A percentile compares a stretch with the other conserved stretches of the same genome.
Evolutionary conservation across 2,329 filamentous ascomycete species (phyloP).

Genomic region (Neopestalotiopsis sp.): DNA sequence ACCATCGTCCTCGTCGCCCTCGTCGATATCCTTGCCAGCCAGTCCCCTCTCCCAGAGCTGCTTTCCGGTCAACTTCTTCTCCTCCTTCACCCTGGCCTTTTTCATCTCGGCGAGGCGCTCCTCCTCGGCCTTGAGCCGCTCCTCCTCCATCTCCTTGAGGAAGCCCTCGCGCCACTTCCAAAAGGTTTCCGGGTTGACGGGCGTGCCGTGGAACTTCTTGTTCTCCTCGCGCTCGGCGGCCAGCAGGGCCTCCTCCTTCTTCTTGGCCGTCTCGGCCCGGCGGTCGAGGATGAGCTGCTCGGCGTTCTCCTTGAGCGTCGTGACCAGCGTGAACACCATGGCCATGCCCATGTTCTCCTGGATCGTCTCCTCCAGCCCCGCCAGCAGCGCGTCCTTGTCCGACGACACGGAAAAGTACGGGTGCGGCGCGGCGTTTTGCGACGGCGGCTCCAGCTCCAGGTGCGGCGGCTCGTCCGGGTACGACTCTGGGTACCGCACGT

Average conservation of each 20-base stretch:
- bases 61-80: slow-evolving; percentile 73
- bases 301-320: slow-evolving; percentile 86
- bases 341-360: slow-evolving; percentile 96
- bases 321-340: slow-evolving; percentile 94
- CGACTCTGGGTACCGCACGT: slow-evolving; percentile 85
- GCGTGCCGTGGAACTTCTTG: slow-evolving; percentile 90
- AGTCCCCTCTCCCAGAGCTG: slow-evolving; percentile 82
- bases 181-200: slow-evolving; percentile 88
- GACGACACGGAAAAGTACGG: slow-evolving; percentile 78
- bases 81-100: slow-evolving; percentile 77
- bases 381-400: slow-evolving; percentile 78
- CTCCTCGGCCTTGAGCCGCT: slow-evolving; percentile 70
- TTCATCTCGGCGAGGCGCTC: slow-evolving; percentile 84
- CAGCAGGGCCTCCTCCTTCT: slow-evolving; percentile 57
- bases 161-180: slow-evolving; percentile 83
- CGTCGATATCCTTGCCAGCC: slow-evolving; percentile 69
- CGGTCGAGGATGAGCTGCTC: slow-evolving; percentile 82
- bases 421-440: slow-evolving; percentile 73
- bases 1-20: slow-evolving; percentile 66
- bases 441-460: slow-evolving; percentile 77
- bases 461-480: slow-evolving; percentile 89
- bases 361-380: slow-evolving; percentile 74
- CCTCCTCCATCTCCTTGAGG: slow-evolving; percentile 79
- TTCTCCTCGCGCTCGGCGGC: slow-evolving; percentile 89
- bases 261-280: slow-evolving; percentile 66